A percentile compares a stretch with the other conserved stretches of the same genome.
These are phyloP conservation scores for Scedosporium dehoogii DNA, from an alignment of 2,329 filamentous ascomycete species.

Conservation along the genomic window DNA sequence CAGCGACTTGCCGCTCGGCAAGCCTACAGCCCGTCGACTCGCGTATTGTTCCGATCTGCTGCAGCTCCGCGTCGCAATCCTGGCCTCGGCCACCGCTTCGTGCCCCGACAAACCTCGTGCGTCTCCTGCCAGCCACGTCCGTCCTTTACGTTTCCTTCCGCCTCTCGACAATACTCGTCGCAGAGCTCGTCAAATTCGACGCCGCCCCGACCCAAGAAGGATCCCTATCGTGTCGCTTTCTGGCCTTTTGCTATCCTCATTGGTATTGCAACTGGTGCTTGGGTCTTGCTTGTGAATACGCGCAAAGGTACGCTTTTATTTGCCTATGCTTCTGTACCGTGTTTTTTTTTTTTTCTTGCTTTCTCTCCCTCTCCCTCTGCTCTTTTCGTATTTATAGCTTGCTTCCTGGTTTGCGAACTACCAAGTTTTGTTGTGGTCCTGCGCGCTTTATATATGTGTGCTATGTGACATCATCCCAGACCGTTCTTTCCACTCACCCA, in stretches of 20 bases:
- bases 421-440: not conserved
- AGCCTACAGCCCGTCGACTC: not conserved
- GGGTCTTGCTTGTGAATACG: slow-evolving; percentile 38
- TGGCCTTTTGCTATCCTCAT: slow-evolving; percentile 47
- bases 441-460: not conserved
- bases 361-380: not conserved
- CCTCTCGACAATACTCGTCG: slow-evolving; percentile 4
- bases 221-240: slow-evolving; percentile 21
- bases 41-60: slow-evolving; percentile 1
- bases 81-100: not conserved
- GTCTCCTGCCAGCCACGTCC: not conserved
- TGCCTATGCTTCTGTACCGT: not conserved
- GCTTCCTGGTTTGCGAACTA: not conserved
- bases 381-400: not conserved
- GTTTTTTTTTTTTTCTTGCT: too few species aligned
- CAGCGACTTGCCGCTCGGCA: slow-evolving; percentile 3
- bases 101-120: not conserved
- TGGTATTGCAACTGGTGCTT: slow-evolving; percentile 35
- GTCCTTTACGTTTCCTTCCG: not conserved
- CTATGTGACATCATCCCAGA: not conserved
- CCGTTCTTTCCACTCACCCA: not conserved
- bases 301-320: slow-evolving; percentile 31
- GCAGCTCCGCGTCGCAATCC: slow-evolving; percentile 1
- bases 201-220: slow-evolving; percentile 2
- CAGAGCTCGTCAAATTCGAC: not conserved